Conservation (phyloP, 257 asterid genomes). For the Ocimum tenuiflorum region DNA sequence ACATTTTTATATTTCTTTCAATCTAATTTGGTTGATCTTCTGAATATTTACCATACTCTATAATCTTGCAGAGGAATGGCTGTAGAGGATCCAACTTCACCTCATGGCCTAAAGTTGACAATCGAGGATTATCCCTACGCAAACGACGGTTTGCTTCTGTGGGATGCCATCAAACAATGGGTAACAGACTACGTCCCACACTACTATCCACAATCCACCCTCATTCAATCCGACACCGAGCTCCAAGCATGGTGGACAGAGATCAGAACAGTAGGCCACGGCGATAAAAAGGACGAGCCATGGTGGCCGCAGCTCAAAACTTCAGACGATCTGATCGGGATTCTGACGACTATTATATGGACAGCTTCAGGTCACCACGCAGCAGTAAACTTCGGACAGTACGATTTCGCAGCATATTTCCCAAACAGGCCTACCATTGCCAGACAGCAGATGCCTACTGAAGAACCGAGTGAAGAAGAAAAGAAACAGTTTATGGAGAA, state of each 20-base stretch:
- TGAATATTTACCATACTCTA: no score
- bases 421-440: slow-evolving; percentile 73
- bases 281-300: slow-evolving; percentile 59
- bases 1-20: no score
- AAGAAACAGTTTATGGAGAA: slow-evolving; percentile 32
- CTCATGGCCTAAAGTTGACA: slow-evolving; percentile 59
- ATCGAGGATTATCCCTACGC: slow-evolving; percentile 81
- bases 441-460: slow-evolving; percentile 50
- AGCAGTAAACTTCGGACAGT: slow-evolving; percentile 80
- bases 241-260: slow-evolving; percentile 83
- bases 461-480: slow-evolving; percentile 43
- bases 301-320: slow-evolving; percentile 75
- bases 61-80: slow-evolving; percentile 63
- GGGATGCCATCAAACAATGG: slow-evolving; percentile 71
- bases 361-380: slow-evolving; percentile 72
- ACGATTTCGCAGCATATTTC: slow-evolving; percentile 48
- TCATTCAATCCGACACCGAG: slow-evolving; percentile 43
- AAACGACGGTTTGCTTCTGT: slow-evolving; percentile 58
- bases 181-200: slow-evolving; percentile 50
- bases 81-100: slow-evolving; percentile 58
- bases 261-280: slow-evolving; percentile 54
- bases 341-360: slow-evolving; percentile 65
- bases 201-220: slow-evolving; percentile 36
- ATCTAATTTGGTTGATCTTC: no score
- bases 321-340: slow-evolving; percentile 35